phyloP scores from a whole-genome alignment of 371 early-diverging fungal genomes.

The Mucor lusitanicus region DNA sequence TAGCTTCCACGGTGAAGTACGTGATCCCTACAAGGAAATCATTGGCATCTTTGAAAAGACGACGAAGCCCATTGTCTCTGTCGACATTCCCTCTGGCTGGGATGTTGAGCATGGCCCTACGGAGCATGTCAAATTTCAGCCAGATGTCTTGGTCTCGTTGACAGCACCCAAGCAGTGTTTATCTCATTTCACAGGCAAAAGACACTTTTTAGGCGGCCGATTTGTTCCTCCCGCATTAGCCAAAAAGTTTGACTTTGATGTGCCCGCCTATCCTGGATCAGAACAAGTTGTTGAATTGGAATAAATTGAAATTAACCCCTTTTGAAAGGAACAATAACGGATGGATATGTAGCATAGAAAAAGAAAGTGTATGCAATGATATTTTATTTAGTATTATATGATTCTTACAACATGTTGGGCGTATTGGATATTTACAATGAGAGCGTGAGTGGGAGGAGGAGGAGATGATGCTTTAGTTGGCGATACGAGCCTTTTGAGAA shows the following conservation, averaged over 20 bases:
- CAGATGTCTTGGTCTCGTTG: slow-evolving; percentile 84
- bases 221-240: slow-evolving; percentile 79
- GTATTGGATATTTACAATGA: neutral
- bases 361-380: neutral
- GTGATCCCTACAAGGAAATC: slow-evolving; percentile 77
- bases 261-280: slow-evolving; percentile 65
- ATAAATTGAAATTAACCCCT: neutral
- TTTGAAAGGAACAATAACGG: neutral
- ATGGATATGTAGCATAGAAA: neutral
- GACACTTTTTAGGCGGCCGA: slow-evolving; percentile 88
- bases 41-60: slow-evolving; percentile 56
- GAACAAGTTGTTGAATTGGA: slow-evolving; percentile 63
- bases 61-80: slow-evolving; percentile 66
- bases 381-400: neutral
- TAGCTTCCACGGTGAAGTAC: slow-evolving; percentile 80
- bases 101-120: slow-evolving; percentile 81
- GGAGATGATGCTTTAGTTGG: neutral
- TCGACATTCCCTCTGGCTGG: slow-evolving; percentile 96
- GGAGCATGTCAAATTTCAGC: slow-evolving; percentile 55
- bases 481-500: neutral
- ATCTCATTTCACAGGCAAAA: slow-evolving; percentile 65
- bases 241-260: slow-evolving; percentile 58
- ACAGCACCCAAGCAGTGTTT: slow-evolving; percentile 89
- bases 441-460: neutral
- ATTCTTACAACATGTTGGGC: neutral